phyloP scores from a whole-genome alignment of 2,329 filamentous ascomycete genomes.

The Juglanconis juglandina region DNA sequence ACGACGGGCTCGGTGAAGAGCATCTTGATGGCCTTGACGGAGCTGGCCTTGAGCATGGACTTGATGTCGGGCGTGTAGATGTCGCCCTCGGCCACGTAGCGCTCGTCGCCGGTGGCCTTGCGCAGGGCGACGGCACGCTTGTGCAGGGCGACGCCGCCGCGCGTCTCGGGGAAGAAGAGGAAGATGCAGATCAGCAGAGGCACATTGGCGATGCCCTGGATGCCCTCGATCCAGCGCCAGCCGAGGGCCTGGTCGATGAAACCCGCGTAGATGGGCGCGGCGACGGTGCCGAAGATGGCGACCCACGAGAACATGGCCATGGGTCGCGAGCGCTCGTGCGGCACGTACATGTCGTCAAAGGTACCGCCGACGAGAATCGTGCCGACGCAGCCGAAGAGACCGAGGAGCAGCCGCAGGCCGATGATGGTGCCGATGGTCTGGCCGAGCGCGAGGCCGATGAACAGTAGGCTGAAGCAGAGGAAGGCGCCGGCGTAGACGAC shows the following conservation, averaged over 20 bases:
- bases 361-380: slow-evolving; percentile 49
- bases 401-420: slow-evolving; percentile 42
- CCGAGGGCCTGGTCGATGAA: slow-evolving; percentile 51
- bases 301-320: slow-evolving; percentile 48
- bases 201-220: slow-evolving; percentile 49
- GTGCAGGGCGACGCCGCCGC: slow-evolving; percentile 30
- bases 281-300: slow-evolving; percentile 49
- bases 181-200: slow-evolving; percentile 31
- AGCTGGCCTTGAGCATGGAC: slow-evolving; percentile 43
- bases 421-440: slow-evolving; percentile 47
- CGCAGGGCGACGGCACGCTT: slow-evolving; percentile 47
- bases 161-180: slow-evolving; percentile 26
- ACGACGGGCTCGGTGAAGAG: slow-evolving; percentile 18
- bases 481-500: slow-evolving; percentile 44
- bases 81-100: slow-evolving; percentile 48
- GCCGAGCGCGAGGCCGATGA: slow-evolving; percentile 45
- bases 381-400: slow-evolving; percentile 47
- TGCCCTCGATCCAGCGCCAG: slow-evolving; percentile 52
- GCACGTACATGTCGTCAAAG: slow-evolving; percentile 47
- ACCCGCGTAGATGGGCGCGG: slow-evolving; percentile 50
- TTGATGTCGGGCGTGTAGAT: slow-evolving; percentile 47
- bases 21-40: slow-evolving; percentile 33
- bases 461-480: slow-evolving; percentile 42
- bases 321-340: slow-evolving; percentile 40
- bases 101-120: slow-evolving; percentile 43